These are phyloP conservation scores for Teunomyces pallodes DNA, from an alignment of 805 yeast genomes.

Conservation along the genomic window DNA sequence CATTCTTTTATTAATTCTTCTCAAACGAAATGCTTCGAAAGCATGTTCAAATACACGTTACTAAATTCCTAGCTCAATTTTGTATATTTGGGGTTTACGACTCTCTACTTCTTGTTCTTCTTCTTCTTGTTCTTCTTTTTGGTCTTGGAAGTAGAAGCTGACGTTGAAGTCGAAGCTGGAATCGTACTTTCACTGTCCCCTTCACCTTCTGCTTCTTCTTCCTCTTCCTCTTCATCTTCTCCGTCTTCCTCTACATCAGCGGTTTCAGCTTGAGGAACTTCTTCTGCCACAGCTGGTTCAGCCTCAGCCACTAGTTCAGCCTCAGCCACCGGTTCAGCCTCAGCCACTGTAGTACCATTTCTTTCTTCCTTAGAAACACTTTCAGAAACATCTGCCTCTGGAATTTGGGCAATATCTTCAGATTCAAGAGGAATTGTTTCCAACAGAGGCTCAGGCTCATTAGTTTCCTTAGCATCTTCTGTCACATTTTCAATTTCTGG, in stretches of 20 bases:
- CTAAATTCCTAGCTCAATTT: not conserved
- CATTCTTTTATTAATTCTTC: not conserved
- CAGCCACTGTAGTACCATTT: not conserved
- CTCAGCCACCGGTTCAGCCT: not conserved
- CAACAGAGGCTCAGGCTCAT: not conserved
- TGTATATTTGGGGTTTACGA: not conserved
- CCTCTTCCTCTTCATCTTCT: conserved; percentile 6
- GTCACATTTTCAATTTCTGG: not conserved
- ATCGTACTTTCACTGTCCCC: not conserved
- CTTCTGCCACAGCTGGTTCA: not conserved
- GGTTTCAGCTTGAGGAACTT: not conserved
- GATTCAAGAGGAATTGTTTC: not conserved
- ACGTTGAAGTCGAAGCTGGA: not conserved
- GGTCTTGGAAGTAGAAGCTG: not conserved
- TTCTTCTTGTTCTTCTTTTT: conserved; percentile 8
- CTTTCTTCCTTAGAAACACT: not conserved
- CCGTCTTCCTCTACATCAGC: conserved; percentile 5
- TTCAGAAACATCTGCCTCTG: not conserved
- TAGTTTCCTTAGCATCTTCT: not conserved
- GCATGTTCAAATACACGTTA: conserved; percentile 1
- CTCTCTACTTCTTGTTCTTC: conserved; percentile 4
- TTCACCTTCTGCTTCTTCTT: not conserved
- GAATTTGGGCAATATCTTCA: not conserved
- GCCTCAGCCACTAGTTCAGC: conserved; percentile 5
- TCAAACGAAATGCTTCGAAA: conserved; percentile 2